Evolutionary conservation across 2,329 filamentous ascomycete species (phyloP).

Genomic region (Xylariales sp.): DNA sequence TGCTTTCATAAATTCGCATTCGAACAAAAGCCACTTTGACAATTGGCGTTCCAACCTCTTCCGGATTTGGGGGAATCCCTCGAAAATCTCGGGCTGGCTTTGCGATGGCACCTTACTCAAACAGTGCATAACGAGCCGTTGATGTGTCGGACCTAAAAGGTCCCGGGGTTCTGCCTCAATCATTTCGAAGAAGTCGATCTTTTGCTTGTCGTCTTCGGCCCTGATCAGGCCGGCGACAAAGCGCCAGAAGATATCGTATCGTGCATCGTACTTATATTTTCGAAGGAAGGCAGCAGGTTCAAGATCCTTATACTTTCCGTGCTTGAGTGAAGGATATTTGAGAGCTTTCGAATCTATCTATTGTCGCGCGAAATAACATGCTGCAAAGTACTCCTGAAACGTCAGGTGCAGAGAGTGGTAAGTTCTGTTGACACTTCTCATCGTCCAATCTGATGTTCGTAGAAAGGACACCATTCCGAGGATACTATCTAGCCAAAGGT

Average conservation of each 20-base stretch:
- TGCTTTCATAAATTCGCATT: not conserved
- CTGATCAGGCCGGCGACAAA: not conserved
- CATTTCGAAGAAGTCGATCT: not conserved
- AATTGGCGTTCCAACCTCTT: too few relatives aligned
- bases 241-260: not conserved
- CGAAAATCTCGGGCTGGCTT: too few relatives aligned
- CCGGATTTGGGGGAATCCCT: too few relatives aligned
- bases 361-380: not conserved
- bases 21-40: not conserved
- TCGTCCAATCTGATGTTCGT: not conserved
- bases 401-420: not conserved
- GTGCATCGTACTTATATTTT: not conserved
- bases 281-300: not conserved
- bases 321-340: not conserved
- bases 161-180: not conserved
- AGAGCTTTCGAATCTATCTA: not conserved
- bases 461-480: not conserved
- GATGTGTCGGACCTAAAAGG: not conserved
- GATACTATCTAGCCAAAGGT: not conserved
- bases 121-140: not conserved
- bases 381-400: slow-evolving; percentile 2
- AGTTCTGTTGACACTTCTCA: not conserved
- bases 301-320: not conserved
- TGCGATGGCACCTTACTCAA: not conserved
- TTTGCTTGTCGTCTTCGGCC: not conserved